phyloP scores from a whole-genome alignment of 805 yeast species.

The Monosporozyma servazzii region DNA sequence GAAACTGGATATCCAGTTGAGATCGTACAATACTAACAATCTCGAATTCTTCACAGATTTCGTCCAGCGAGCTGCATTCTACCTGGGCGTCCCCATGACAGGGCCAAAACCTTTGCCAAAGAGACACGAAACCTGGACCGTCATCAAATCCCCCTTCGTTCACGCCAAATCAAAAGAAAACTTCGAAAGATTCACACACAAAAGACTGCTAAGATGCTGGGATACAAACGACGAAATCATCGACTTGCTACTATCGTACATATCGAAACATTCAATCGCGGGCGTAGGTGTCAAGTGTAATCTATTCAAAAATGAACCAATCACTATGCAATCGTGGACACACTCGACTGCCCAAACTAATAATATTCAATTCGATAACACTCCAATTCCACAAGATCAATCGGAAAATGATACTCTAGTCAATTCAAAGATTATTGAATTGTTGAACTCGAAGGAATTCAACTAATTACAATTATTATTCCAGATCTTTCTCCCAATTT shows the following conservation, averaged over 20 bases:
- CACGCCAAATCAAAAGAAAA: constrained; percentile 92
- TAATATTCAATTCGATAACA: not conserved
- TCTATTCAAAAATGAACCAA: constrained; percentile 43
- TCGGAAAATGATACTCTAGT: constrained; percentile 17
- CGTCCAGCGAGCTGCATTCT: constrained; percentile 82
- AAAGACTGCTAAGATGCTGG: constrained; percentile 62
- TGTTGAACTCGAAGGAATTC: constrained; percentile 64
- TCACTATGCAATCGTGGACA: constrained; percentile 1
- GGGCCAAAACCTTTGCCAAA: constrained; percentile 63
- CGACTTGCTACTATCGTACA: constrained; percentile 70
- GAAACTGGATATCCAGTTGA: constrained; percentile 68
- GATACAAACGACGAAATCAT: constrained; percentile 81
- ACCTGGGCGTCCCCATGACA: constrained; percentile 76
- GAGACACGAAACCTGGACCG: constrained; percentile 84
- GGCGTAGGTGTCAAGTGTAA: constrained; percentile 81
- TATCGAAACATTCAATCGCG: constrained; percentile 65
- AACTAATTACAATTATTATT: constrained; percentile 19
- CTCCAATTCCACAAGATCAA: not conserved
- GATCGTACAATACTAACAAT: constrained; percentile 61
- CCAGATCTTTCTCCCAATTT: not conserved
- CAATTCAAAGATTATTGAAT: constrained; percentile 52
- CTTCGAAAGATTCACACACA: constrained; percentile 79
- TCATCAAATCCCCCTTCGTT: constrained; percentile 84
- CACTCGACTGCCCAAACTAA: not conserved
- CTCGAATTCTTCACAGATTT: constrained; percentile 75